Base-by-base conservation (phyloP, 345 rosid genomes). In the Passiflora organensis region DNA sequence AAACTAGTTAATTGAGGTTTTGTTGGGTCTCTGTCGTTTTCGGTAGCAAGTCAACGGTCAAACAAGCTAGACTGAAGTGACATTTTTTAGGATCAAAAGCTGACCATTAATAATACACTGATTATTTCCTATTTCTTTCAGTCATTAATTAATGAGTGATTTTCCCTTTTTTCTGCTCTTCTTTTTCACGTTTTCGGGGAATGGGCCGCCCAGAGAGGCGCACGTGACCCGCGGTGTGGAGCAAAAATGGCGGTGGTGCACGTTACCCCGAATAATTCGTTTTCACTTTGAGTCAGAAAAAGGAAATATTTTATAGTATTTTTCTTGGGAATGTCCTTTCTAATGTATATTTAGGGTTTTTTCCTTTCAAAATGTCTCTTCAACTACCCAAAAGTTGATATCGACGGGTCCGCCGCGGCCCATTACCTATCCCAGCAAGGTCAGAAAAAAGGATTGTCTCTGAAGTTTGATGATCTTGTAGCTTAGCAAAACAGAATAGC, bases 211-310 rank as follows among this genome's bases (percentile, higher is more conserved):
- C 59, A 59, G 32, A 44, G 66, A 66, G 71, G 53, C 45, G 77
- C 84, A 83, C 83, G 91, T 85, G 88, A 80, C 57, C 54, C 48
- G 80, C 63, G 82, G 73, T 56, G 79, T 72, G 83, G 80, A 73
- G 62, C 73, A 81, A 75, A 75, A 76, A 68, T 66, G 86, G 78
- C 80, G 52, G 71, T 65, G 81, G 67, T 70, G 76, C 87, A 56
- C 78, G 63, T 18, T 49, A 53, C 78, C 79, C 76, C 32, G 10
- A 14, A 36, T 13, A 36, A 1, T 13, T 15, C 34, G 32, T 13
- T 16, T 24, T 36, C 6, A 4, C 2, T 9, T 5, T 32, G 28
- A n/a, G n/a, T n/a, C n/a, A n/a, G n/a, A n/a, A n/a, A n/a, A n/a
- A n/a, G n/a, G n/a, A n/a, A n/a, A n/a, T n/a, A n/a, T n/a, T n/a